phyloP scores from a whole-genome alignment of 208 protist species.

The Crithidia thermophila region DNA sequence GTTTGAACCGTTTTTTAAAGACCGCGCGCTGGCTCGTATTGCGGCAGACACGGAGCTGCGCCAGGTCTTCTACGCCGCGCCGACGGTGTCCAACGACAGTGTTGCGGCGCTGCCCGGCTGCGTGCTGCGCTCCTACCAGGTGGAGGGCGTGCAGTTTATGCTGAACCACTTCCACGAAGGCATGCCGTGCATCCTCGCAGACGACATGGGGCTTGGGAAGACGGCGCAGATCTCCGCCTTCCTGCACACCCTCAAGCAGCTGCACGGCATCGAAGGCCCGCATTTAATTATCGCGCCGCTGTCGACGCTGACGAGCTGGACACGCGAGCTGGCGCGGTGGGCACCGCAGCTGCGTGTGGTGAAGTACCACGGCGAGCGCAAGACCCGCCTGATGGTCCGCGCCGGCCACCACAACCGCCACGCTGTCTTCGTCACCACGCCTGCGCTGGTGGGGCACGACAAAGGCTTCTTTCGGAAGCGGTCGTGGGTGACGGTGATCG shows the following conservation, averaged over 20 bases:
- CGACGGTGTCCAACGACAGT: conserved; percentile 23
- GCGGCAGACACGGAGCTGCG: conserved; percentile 13
- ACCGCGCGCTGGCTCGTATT: conserved; percentile 53
- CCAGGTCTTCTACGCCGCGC: conserved; percentile 47
- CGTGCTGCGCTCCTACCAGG: conserved; percentile 93
- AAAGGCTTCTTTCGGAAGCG: conserved; percentile 82
- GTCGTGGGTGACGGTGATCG: conserved; percentile 91
- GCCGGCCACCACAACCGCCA: conserved; percentile 53
- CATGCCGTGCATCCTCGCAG: conserved; percentile 92
- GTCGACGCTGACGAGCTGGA: conserved; percentile 95
- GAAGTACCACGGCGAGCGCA: conserved; percentile 91
- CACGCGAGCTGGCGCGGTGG: conserved; percentile 87
- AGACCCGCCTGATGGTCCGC: conserved; percentile 39
- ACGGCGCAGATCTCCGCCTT: conserved; percentile 96
- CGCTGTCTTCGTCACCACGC: conserved; percentile 96
- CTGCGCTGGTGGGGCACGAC: conserved; percentile 92
- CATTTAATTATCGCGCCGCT: conserved; percentile 97
- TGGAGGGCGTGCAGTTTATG: conserved; percentile 97
- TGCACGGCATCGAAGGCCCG: conserved; percentile 87
- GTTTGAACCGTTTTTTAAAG: conserved; percentile 83
- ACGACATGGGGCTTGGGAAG: conserved; percentile 99
- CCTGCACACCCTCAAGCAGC: conserved; percentile 73
- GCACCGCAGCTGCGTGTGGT: conserved; percentile 91
- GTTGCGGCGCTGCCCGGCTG: conserved; percentile 50
- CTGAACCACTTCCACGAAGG: conserved; percentile 82